Evolutionary conservation across 2,329 filamentous ascomycete genomes (phyloP), one percentile per base, ranked within the genome.

Genomic region (Nectriaceae sp.): DNA sequence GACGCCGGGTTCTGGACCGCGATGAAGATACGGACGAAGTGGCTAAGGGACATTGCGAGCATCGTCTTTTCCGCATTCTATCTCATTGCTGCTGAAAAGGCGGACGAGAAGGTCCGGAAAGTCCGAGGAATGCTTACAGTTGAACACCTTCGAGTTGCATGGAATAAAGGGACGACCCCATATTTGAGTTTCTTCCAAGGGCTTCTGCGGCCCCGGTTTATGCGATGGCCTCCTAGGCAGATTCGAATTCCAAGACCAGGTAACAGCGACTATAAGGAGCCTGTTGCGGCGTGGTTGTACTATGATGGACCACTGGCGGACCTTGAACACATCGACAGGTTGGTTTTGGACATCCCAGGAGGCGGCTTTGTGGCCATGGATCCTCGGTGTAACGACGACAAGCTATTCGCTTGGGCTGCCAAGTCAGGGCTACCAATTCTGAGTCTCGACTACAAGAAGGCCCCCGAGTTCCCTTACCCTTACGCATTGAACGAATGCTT

Each of bases 1-100:
- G 94, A 99, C 62, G 94, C 94, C 5, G 94, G 94, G 2, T 99
- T 97, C 70, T 99, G 94, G 94, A 96, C 91, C 0, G 94, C 94
- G 26, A 99, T 99, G 94, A 87, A 85, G 62, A 92, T 99, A 55
- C 83, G 82, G 40, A 67, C 67, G 44, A 91, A 88, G 61, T 92
- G 89, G 83, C 59, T 96, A 36, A 80, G 91, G 33, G 92, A 97
- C 66, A 65, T 96, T 13, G 83, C 88, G 10, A 91, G 90, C 65
- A 77, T 97, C 18, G 75, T 90, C 40, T 97, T 97, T 69, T 89
- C 89, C 1, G 66, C 88, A 11, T 99, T 96, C 70, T 99, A 99
- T 67, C 77, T 99, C 54, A 81, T 97, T 45, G 90, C 92, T 13
- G 91, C 94, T 1, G 93, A 97, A 69, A 87, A 90, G 64, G 94